Base-by-base conservation (phyloP, 75 land plant genomes). In the Cupressus sempervirens region DNA sequence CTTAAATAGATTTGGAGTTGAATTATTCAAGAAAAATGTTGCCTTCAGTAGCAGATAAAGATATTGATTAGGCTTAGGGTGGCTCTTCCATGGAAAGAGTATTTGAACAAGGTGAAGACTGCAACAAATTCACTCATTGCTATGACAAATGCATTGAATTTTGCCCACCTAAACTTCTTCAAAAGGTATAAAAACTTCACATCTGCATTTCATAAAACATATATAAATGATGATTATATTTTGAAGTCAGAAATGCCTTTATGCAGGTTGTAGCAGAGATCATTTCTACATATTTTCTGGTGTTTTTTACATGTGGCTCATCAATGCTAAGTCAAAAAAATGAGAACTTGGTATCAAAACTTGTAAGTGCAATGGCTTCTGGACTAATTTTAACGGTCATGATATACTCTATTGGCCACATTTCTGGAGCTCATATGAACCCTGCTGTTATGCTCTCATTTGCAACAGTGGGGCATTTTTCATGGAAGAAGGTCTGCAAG, bases 391-490 rank as follows among this genome's bases (percentile, higher is more conserved):
- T 95, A 35, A 91, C 88, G 89, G 90, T 91, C 29, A 85, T 95
- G 90, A 85, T 92, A 82, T 93, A 92, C 83, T 87, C 97, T 12
- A 87, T 92, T 46, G 98, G 98, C 29, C 97, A 95, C 84, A 93
- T 96, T 85, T 96, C 98, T 56, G 98, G 98, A 50, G 53, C 53
- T 50, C 53, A 50, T 50, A 50, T 50, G 53, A 50, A 50, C 53
- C 53, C 53, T 50, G 94, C 93, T 9, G 95, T 95, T 85, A 93
- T 95, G 50, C 50, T 96, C 46, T 94, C 98, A 36, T 95, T 94
- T 80, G 97, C 97, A 40, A 88, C 90, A 40, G 87, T 86, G 83
- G 76, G 85, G 18, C 46, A 88, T 23, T 92, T 92, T 83, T 92
- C 95, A 7, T 89, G 88, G 88, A 90, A 86, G 67, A 89, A 92